A percentile compares a stretch with the other conserved stretches of the same genome.
Evolutionary conservation across 306 rosid species (phyloP).

Genomic region (Vigna trinervia): DNA sequence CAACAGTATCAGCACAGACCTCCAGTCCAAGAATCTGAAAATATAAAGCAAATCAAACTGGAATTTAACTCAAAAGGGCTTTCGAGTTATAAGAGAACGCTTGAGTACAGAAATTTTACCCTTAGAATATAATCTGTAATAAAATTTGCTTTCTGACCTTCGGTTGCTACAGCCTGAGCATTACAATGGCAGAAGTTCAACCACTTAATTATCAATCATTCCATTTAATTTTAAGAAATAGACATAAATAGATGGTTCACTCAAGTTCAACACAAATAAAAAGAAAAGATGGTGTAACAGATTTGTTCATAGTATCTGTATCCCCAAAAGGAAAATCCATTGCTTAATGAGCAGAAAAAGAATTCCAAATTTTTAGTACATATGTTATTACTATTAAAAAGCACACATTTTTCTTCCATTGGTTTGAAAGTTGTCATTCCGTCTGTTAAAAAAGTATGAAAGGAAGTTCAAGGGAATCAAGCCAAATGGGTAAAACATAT

Average conservation of each 20-base stretch:
- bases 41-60: neutral
- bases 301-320: neutral
- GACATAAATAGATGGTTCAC: constrained; percentile 16
- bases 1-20: constrained; percentile 58
- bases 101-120: constrained; percentile 47
- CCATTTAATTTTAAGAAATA: neutral
- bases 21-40: constrained; percentile 62
- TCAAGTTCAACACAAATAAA: neutral
- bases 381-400: neutral
- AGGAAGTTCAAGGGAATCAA: neutral
- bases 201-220: constrained; percentile 1
- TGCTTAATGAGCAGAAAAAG: neutral
- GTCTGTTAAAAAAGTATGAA: neutral
- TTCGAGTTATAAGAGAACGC: neutral
- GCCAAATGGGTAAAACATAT: neutral
- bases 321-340: neutral
- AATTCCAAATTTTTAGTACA: neutral
- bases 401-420: neutral
- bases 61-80: neutral
- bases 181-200: constrained; percentile 21
- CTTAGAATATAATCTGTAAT: constrained; percentile 69
- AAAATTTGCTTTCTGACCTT: constrained; percentile 67
- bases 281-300: neutral
- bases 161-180: constrained; percentile 65
- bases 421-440: neutral